These are phyloP conservation scores for Boletus calvinii DNA, from an alignment of 1,284 basidiomycete genomes.

Conservation along the genomic window DNA sequence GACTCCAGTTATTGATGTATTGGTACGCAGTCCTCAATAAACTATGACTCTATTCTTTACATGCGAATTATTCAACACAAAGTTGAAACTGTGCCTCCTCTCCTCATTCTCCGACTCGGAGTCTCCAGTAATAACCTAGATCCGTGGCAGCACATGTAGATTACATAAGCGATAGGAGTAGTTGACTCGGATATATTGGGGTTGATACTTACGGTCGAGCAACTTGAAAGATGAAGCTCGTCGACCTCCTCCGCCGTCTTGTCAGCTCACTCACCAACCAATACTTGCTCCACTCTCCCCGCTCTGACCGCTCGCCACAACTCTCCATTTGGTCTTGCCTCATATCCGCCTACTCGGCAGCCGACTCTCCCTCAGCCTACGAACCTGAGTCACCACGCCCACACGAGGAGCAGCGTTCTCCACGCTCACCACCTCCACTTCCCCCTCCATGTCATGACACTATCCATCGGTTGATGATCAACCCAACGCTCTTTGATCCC, in stretches of 20 bases:
- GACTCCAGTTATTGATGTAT: no score
- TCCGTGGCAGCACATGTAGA: no score
- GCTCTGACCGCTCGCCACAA: background rate
- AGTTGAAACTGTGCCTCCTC: no score
- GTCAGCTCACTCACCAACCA: constrained; percentile 66
- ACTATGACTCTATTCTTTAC: no score
- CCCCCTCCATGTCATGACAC: constrained; percentile 39
- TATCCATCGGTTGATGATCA: constrained; percentile 73
- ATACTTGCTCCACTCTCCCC: constrained; percentile 37
- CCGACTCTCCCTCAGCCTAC: background rate
- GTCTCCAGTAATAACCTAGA: no score
- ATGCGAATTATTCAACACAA: no score
- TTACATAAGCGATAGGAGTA: constrained; percentile 16
- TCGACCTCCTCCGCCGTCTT: constrained; percentile 58
- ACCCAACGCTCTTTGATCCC: constrained; percentile 73
- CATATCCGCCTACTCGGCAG: constrained; percentile 8
- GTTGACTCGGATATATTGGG: no score
- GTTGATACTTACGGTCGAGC: background rate
- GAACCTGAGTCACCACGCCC: background rate
- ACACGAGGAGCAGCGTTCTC: background rate
- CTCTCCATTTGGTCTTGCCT: constrained; percentile 21
- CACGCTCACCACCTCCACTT: background rate
- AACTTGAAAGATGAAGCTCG: constrained; percentile 37
- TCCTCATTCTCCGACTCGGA: no score
- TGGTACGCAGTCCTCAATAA: no score